phyloP scores from a whole-genome alignment of 305 asterid species.

The Fraxinus xanthoxyloides region DNA sequence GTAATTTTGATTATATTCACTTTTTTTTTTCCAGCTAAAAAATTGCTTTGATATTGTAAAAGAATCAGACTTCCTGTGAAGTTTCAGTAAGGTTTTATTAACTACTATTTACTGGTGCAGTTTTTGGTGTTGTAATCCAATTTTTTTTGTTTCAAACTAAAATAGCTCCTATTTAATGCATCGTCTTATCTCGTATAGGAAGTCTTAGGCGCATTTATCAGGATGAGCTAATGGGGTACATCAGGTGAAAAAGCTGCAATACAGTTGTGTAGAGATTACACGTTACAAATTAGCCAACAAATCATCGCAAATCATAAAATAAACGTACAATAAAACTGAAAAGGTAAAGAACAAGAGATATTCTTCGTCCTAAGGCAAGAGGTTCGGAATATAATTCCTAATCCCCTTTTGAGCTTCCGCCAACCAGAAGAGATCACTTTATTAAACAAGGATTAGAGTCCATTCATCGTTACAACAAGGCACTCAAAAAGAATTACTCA shows the following conservation, averaged over 20 bases:
- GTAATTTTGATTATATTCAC: neutral
- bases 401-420: too few species aligned
- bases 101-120: slow-evolving; percentile 10
- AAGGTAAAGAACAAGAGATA: too few species aligned
- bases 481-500: too few species aligned
- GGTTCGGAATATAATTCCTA: too few species aligned
- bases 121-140: neutral
- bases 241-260: neutral
- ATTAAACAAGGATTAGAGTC: too few species aligned
- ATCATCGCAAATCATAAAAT: too few species aligned
- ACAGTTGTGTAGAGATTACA: too few species aligned
- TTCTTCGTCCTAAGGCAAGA: too few species aligned
- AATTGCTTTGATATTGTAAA: neutral
- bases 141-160: neutral
- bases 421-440: too few species aligned
- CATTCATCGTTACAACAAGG: too few species aligned
- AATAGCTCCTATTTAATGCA: slow-evolving; percentile 2
- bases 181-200: neutral
- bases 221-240: neutral
- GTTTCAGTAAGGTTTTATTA: neutral
- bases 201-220: slow-evolving; percentile 19
- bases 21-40: neutral
- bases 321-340: too few species aligned
- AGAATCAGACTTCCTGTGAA: neutral
- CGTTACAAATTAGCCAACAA: too few species aligned